Percentiles rank a stretch among this genome's conserved stretches.
Conservation (phyloP, 768 basidiomycete genomes). For the Cystobasidium ongulense region DNA sequence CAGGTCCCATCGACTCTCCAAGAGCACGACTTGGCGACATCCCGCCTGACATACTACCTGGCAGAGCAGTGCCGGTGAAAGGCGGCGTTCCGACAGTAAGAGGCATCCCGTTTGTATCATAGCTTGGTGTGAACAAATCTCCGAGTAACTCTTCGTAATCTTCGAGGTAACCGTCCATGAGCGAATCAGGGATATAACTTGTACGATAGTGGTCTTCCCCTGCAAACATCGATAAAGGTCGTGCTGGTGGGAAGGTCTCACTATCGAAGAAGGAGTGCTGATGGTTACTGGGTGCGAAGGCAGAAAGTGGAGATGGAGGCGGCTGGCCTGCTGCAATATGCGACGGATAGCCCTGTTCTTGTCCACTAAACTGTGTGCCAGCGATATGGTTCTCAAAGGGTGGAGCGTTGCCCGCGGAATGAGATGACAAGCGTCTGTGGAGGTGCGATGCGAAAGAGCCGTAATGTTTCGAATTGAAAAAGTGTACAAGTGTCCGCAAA, state of each 20-base stretch:
- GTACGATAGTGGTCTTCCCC: constrained; percentile 51
- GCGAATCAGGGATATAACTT: constrained; percentile 81
- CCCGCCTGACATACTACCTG: constrained; percentile 40
- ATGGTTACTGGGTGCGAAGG: not conserved
- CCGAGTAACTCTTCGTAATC: constrained; percentile 94
- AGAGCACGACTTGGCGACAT: constrained; percentile 36
- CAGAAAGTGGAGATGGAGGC: constrained; percentile 39
- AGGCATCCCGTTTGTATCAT: constrained; percentile 35
- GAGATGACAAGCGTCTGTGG: constrained; percentile 67
- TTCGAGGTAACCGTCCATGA: constrained; percentile 75
- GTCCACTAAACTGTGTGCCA: constrained; percentile 46
- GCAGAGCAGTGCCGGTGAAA: too few relatives aligned
- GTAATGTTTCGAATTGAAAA: constrained; percentile 91
- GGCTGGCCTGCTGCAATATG: constrained; percentile 38
- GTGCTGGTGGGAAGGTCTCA: constrained; percentile 90
- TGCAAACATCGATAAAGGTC: constrained; percentile 44
- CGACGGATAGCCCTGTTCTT: constrained; percentile 33
- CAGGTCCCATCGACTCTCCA: constrained; percentile 32
- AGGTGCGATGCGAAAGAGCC: constrained; percentile 52
- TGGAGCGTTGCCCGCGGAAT: constrained; percentile 65
- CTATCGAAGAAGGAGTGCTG: constrained; percentile 50
- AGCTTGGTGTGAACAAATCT: constrained; percentile 57
- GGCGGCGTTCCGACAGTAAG: constrained; percentile 40
- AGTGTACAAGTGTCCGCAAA: constrained; percentile 82
- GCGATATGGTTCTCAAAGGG: not conserved